A percentile compares a stretch with the other conserved stretches of the same genome.
Evolutionary conservation across 257 asterid genomes (phyloP).

Genomic region (Hygrophila difformis): DNA sequence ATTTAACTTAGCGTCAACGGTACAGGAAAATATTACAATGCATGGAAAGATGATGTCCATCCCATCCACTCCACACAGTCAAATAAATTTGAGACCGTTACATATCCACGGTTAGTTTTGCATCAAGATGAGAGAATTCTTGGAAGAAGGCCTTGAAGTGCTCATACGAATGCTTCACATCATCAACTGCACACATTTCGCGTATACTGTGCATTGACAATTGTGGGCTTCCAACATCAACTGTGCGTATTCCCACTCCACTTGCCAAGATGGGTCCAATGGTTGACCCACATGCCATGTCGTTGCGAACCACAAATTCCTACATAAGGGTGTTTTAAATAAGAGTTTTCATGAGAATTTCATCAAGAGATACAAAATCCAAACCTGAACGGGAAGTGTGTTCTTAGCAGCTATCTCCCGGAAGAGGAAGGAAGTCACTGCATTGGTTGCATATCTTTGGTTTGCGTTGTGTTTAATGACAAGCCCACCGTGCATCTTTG

Average conservation of each 20-base stretch:
- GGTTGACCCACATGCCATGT: slow-evolving; percentile 90
- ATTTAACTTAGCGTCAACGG: too few relatives aligned
- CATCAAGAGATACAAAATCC: not conserved
- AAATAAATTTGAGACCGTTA: slow-evolving; percentile 6
- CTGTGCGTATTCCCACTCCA: slow-evolving; percentile 80
- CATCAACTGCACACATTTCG: slow-evolving; percentile 94
- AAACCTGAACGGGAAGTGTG: too few relatives aligned
- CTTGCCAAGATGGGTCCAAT: slow-evolving; percentile 95
- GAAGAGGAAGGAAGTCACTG: too few relatives aligned
- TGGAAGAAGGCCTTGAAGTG: slow-evolving; percentile 82
- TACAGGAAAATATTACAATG: too few relatives aligned
- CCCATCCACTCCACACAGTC: too few relatives aligned
- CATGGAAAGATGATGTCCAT: too few relatives aligned
- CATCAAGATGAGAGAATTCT: slow-evolving; percentile 63
- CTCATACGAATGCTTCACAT: slow-evolving; percentile 65
- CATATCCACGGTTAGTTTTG: slow-evolving; percentile 56
- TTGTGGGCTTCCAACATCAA: slow-evolving; percentile 89
- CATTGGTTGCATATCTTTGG: too few relatives aligned
- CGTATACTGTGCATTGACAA: slow-evolving; percentile 96
- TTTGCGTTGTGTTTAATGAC: too few relatives aligned
- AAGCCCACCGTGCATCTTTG: slow-evolving; percentile 22
- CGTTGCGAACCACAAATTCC: slow-evolving; percentile 91
- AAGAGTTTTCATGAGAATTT: not conserved
- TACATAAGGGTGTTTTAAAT: slow-evolving; percentile 13
- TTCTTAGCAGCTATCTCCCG: too few relatives aligned